Evolutionary conservation across 345 rosid species (phyloP), one percentile per base, ranked within the genome.

Genomic region (Linum trigynum): DNA sequence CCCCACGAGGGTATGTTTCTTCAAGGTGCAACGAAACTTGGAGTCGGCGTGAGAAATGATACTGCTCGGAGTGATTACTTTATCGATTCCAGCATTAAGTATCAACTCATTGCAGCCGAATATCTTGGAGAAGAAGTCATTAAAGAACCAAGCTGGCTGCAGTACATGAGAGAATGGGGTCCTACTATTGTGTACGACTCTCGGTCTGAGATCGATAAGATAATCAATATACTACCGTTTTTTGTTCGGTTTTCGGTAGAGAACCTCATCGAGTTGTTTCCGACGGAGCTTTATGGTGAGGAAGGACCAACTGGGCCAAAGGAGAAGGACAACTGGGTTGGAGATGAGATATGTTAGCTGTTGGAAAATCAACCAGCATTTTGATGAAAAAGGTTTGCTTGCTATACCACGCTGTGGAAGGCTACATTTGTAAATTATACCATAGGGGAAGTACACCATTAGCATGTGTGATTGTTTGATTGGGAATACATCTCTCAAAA

Each of bases 241-340:
- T 77, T 85, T 63, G 82, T 86, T 65, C 84, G 92, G 62, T 86
- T 85, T 74, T 91, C 98, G 1, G 65, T 91, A 23, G 91, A 84
- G 80, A 85, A 79, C 76, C 74, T 92, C 67, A 69, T 87, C 23
- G 95, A 92, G 60, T 78, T 85, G 85, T 84, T 92, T 65, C 98
- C 98, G 1, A 81, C 90, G 1, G 92, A 86, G 77, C 89, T 92
- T 11, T 89, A 89, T 8, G 98, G 98, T 0, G 98, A 92, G 83
- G 96, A 92, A 75, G 98, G 98, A 58, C 98, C 98, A 4, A 87
- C 96, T 0, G 98, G 98, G 36, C 98, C 96, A 1, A 92, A 92
- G 76, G 98, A 89, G 81, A 92, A 92, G 57, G 79, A 87, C 62
- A 89, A 92, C 61, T 89, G 98, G 98, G 51, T 65, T 53, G 95